These are phyloP conservation scores for Trapa incisa DNA, from an alignment of 345 rosid genomes.

Conservation along the genomic window DNA sequence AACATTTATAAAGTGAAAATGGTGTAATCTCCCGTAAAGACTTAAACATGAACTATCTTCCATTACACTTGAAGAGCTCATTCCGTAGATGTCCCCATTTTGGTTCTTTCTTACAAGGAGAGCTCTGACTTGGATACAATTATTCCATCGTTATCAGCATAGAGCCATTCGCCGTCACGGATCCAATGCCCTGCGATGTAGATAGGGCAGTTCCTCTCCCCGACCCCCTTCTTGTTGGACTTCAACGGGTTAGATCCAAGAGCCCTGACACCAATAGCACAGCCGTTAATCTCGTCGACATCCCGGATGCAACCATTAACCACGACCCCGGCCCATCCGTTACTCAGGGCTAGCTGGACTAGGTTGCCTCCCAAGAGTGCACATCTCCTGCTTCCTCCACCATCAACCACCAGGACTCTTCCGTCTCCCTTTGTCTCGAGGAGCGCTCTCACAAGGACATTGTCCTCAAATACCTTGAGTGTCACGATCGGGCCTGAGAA, in stretches of 20 bases:
- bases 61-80: not conserved
- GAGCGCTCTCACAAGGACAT: constrained; percentile 57
- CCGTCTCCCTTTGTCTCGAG: constrained; percentile 75
- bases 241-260: constrained; percentile 70
- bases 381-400: constrained; percentile 84
- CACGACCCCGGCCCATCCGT: constrained; percentile 75
- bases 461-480: constrained; percentile 78
- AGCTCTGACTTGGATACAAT: constrained; percentile 54
- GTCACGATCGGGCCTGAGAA: constrained; percentile 75
- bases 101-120: constrained; percentile 20
- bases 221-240: constrained; percentile 61
- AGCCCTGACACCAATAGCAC: constrained; percentile 70
- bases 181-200: constrained; percentile 49
- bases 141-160: constrained; percentile 76
- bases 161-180: constrained; percentile 73
- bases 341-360: constrained; percentile 59
- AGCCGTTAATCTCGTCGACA: constrained; percentile 68
- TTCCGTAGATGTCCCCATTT: not conserved
- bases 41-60: not conserved
- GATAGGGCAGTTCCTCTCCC: constrained; percentile 54
- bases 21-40: no score
- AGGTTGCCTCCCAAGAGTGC: constrained; percentile 76
- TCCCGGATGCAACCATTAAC: constrained; percentile 79
- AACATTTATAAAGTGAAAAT: no score
- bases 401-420: constrained; percentile 65